Evolutionary conservation across 805 yeast genomes (phyloP), one percentile per base, ranked within the genome.

Genomic region (Metschnikowia kunwiensis): DNA sequence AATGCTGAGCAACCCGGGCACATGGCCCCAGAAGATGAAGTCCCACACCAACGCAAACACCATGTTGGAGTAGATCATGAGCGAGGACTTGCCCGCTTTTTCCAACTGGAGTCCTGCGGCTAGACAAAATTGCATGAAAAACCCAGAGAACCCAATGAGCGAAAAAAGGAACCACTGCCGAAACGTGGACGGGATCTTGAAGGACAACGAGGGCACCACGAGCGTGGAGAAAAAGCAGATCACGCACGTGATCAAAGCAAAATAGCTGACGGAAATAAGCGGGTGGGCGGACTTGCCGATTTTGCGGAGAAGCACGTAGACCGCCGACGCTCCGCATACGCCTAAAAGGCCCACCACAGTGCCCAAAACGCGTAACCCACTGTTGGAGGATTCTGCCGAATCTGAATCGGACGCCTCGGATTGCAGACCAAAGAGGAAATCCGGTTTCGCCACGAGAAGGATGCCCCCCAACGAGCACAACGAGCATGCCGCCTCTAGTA

Each of bases 81-180:
- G 70, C 9, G 89, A 71, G 0, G 88, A 86, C 38, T 84, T 72
- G 4, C 87, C 78, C 0, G 96, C 94, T 34, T 68, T 65, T 44
- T 85, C 95, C 36, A 86, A 68, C 56, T 86, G 95, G 33, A 88
- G 74, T 1, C 96, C 96, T 7, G 86, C 78, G 0, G 96, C 85
- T 31, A 85, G 60, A 24, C 81, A 63, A 51, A 79, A 80, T 57
- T 89, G 96, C 80, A 82, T 83, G 42, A 79, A 61, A 58, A 88
- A 89, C 0, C 97, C 97, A 35, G 84, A 72, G 2, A 82, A 43
- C 2, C 96, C 95, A 40, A 86, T 70, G 15, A 72, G 54, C 1
- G 62, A 37, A 44, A 88, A 72, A 14, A 84, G 60, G 2, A 63
- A 45, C 93, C 95, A 85, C 57, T 86, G 91, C 49, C 64, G 65